Base-by-base conservation (phyloP, 2,329 filamentous ascomycete genomes). In the Sclerotinia trifoliorum region DNA sequence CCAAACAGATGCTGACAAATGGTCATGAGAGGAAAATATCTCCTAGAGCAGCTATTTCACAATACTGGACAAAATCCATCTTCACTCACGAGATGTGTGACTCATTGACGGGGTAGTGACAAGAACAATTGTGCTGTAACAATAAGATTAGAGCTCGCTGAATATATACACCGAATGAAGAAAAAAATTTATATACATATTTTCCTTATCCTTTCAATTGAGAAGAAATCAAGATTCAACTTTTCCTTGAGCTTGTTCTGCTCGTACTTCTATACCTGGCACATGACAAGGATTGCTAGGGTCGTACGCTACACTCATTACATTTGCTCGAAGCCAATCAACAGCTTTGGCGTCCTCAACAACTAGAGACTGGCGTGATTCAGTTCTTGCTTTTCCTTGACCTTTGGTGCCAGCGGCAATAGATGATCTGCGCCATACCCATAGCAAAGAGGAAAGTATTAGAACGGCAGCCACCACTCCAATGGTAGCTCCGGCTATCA, bases 401-500 rank as follows among this genome's bases (percentile, higher is more conserved):
- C 7, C 13, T 21, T 51, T 21, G 21, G 2, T 35, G 5, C 46
- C 21, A 32, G 21, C 60, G 26, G 60, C 29, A 8, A 35, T 35
- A 5, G 46, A 62, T 62, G 60, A 62, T 62, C 60, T 62, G 29
- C 29, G 46, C 60, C 60, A 62, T 26, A 51, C 29, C 65, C 65
- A 67, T 21, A 63, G 21, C 17, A 63, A 21, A 55, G 48, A 63
- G 26, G 65, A 52, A 21, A 63, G 10, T 13, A 67, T 42, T n/a
- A 67, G 15, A 46, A 55, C n/a, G 7, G 48, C 57, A 29, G 52
- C 49, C 8, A 48, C 32, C 2, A 26, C 57, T 21, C 57, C 65
- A 19, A 67, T 63, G 42, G 65, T 63, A 54, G 65, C 57, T 15
- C 65, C 65, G 1, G 57, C 65, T 62, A 67, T 55, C 15, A 48